Base-by-base conservation (phyloP, 2,329 filamentous ascomycete genomes). In the Pezicula carpinea region DNA sequence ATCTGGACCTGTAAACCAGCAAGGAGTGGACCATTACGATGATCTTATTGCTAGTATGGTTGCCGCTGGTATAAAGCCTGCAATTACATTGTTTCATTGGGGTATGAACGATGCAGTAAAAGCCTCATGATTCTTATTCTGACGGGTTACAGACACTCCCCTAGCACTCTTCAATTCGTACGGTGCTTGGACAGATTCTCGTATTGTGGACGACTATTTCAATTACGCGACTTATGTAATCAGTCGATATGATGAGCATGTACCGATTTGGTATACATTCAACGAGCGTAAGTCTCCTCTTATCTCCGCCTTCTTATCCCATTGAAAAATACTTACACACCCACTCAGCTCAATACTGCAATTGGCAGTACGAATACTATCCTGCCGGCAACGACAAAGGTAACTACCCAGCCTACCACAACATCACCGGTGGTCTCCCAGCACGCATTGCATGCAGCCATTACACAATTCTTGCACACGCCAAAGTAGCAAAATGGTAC, bases 401-500 rank as follows among this genome's bases (percentile, higher is more conserved):
- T 13, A 68, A 70, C 49, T 73, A 72, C 33, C 71, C 71, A 14
- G 67, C 69, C 1, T 74, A 73, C 26, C 66, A 69, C 43, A 61
- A 63, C 38, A 57, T 70, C 14, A 68, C 65, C 0, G 65, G 64
- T 13, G 72, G 71, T 4, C 46, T 65, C 2, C 49, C 62, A 33
- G 62, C 69, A n/a, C 61, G 70, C 8, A 69, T 72, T 44, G 58
- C 70, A 13, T 73, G 71, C 39, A 68, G 69, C 4, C 70, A 74
- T 53, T 64, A 67, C 19, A 69, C 73, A 10, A 53, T 77, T 51
- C 72, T 72, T 47, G 66, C 75, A 0, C 75, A 79, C 47, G 74
- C 74, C 0, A 64, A 69, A 18, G 66, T 76, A 0, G 74, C 71
- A 35, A 70, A 72, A 56, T 80, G 73, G 61, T 80, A 81, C 59